Evolutionary conservation across 1,139 yeast genomes (phyloP), one percentile per base, ranked within the genome.

Genomic region (Geotrichum klebahnii): DNA sequence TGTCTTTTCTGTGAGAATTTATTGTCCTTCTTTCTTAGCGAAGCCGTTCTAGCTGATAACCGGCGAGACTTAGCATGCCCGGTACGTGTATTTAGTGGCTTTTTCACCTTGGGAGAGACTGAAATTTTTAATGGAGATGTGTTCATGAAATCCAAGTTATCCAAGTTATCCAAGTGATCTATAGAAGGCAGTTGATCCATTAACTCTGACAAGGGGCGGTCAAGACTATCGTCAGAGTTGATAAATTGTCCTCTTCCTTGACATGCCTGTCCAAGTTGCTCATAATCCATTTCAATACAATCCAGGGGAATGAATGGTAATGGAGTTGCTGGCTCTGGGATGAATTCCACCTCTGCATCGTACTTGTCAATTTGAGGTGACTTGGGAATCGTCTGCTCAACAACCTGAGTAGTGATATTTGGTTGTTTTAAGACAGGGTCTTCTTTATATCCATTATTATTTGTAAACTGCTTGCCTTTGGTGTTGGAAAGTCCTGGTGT

Each of bases 201-300:
- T 35, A 48, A 44, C 38, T 42, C 50, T 19, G 47, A 46, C 19
- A 44, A 22, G n/a, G 48, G 48, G 26, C 50, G 38, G 24, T 46
- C 53, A n/a, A 54, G 46, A 17, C 34, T 50, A 24, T 50, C 52
- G 8, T 40, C 44, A 14, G 44, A 12, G 19, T 40, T 46, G 4
- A 46, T 35, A 47, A 45, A 33, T 41, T 38, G 41, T 6, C 46
- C 47, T 35, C 35, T 32, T 39, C 47, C 41, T 16, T 51, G 40
- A 41, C 48, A 44, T 39, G 57, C 33, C 29, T 38, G 35, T 41
- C 55, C 43, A 24, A 39, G 42, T 49, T 51, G 32, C 46, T 57
- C 57, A 36, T 57, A 58, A 44, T 61, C 60, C 35, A 61, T 53
- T 5, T 58, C 61, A 39, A 59, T 53, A 29, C 56, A 59, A 28